A percentile compares a stretch with the other conserved stretches of the same genome.
These are phyloP conservation scores for Nakataea oryzae DNA, from an alignment of 2,329 filamentous ascomycete genomes.

Conservation along the genomic window DNA sequence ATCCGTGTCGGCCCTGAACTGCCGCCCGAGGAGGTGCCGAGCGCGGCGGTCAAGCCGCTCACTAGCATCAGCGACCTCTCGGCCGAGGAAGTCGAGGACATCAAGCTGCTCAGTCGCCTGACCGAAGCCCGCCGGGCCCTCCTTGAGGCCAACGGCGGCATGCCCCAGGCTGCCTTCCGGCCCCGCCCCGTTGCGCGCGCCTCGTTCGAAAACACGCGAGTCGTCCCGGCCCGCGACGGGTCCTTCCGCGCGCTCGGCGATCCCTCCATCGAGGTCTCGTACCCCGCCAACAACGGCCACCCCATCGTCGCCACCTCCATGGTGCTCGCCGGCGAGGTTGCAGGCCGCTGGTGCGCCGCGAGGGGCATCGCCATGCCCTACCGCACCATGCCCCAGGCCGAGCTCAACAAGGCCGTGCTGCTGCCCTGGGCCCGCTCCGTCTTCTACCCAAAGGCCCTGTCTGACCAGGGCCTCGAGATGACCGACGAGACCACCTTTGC, in stretches of 20 bases:
- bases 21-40: not conserved
- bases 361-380: conserved; percentile 50
- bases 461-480: conserved; percentile 18
- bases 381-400: conserved; percentile 34
- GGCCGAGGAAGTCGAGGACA: conserved; percentile 28
- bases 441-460: conserved; percentile 26
- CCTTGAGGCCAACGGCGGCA: conserved; percentile 36
- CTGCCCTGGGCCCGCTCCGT: conserved; percentile 24
- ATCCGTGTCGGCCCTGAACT: not conserved
- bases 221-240: conserved; percentile 10
- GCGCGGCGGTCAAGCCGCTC: conserved; percentile 27
- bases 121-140: conserved; percentile 30
- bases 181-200: conserved; percentile 31
- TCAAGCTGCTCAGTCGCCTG: conserved; percentile 36
- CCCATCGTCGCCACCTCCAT: conserved; percentile 40
- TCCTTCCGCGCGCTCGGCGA: conserved; percentile 30
- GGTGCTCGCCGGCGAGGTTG: conserved; percentile 51
- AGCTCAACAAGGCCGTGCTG: conserved; percentile 24
- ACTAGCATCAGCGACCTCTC: conserved; percentile 29
- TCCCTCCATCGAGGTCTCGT: conserved; percentile 36
- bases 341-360: conserved; percentile 48
- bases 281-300: conserved; percentile 16
- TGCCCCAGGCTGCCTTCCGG: conserved; percentile 26
- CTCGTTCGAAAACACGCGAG: conserved; percentile 24
- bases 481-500: conserved; percentile 17